Conservation (phyloP, 177 flowering plant genomes). For the Vitis hybrid region DNA sequence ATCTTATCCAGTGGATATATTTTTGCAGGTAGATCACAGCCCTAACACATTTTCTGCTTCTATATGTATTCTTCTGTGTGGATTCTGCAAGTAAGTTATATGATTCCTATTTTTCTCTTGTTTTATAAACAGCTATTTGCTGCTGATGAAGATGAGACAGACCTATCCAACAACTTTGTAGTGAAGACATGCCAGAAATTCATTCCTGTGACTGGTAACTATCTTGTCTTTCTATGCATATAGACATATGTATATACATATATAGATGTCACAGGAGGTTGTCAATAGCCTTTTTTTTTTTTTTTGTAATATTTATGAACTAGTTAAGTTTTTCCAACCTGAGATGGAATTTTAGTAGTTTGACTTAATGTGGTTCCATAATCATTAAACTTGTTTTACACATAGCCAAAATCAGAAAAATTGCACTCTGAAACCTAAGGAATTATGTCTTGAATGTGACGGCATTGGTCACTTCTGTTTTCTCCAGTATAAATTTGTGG, state of each 20-base stretch:
- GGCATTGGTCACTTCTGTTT: too few species aligned
- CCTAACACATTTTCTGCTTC: background rate
- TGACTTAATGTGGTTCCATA: background rate
- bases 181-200: slow-evolving; percentile 93
- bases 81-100: background rate
- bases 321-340: background rate
- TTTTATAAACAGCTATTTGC: slow-evolving; percentile 58
- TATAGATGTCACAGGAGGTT: background rate
- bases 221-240: slow-evolving; percentile 10
- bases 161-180: slow-evolving; percentile 80
- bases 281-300: background rate
- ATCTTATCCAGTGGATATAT: too few species aligned
- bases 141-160: slow-evolving; percentile 75
- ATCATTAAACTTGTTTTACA: background rate
- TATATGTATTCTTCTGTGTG: background rate
- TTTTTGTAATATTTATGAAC: background rate
- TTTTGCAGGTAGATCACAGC: too few species aligned
- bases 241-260: background rate
- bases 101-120: slow-evolving; percentile 6
- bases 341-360: background rate
- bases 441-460: background rate
- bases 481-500: too few species aligned
- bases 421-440: background rate
- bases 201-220: slow-evolving; percentile 83
- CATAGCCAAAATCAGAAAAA: background rate